Base-by-base conservation (phyloP, 2,329 filamentous ascomycete species). In the Calonectria honghensis region DNA sequence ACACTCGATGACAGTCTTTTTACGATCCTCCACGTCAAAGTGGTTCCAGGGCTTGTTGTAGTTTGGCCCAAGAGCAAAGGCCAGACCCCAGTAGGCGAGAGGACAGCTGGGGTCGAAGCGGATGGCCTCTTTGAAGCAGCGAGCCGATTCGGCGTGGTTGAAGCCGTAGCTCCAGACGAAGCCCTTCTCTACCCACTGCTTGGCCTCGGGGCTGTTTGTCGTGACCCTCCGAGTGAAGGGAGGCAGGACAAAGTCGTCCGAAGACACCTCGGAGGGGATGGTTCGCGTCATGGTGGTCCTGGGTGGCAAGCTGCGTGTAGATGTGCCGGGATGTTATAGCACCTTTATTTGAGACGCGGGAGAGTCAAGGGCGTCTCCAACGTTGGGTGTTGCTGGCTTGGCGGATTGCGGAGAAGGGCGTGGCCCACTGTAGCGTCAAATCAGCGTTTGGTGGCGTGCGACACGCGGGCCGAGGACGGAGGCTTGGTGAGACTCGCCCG, bases 31-130 rank as follows among this genome's bases (percentile, higher is more conserved):
- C 7, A 66, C 52, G 48, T 82, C 79, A 70, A 81, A 82, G 29
- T 77, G 78, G 35, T 74, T 78, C 94, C 94, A 95, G 0, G 93
- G 91, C 79, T 95, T 94, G 85, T 96, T 90, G 81, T 91, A 91
- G 80, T 95, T 95, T 0, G 94, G 94, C 0, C 94, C 94, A 0
- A 93, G 84, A 1, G 92, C 88, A 81, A 93, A 95, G 0, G 94
- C 91, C 4, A 93, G 83, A 0, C 93, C 93, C 92, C 92, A 94
- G 76, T 93, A 89, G 1, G 90, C 92, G 85, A 94, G 90, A 18
- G 89, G 87, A 74, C 90, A 93, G 1, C 83, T 79, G 0, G 85
- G 79, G 76, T 94, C 93, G 51, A 86, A 80, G 1, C 83, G 81
- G 39, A 91, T 88, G 6, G 91, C 91, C 51, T 87, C 85, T 76